These are phyloP conservation scores for Coemansia sp. DNA, from an alignment of 192 early-diverging fungal species.

Conservation along the genomic window DNA sequence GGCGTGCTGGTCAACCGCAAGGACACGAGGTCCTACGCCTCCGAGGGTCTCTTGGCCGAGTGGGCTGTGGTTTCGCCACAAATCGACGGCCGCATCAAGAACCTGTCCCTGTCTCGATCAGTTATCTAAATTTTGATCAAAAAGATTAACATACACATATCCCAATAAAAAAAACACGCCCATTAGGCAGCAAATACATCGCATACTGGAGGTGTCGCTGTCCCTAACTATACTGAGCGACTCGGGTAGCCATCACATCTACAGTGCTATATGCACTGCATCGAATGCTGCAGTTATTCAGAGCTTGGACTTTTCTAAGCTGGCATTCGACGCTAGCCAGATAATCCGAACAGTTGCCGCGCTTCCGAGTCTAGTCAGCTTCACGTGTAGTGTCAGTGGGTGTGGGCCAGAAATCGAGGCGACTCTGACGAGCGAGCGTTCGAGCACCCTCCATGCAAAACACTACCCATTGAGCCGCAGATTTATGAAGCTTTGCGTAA, in stretches of 20 bases:
- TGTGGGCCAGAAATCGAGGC: background rate
- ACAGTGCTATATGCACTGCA: background rate
- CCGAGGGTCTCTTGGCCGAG: conserved; percentile 51
- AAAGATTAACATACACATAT: too few species aligned
- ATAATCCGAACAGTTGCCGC: background rate
- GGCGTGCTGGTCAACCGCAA: conserved; percentile 46
- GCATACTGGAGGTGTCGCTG: background rate
- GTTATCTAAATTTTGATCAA: too few species aligned
- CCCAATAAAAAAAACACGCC: too few species aligned
- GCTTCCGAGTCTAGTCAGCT: background rate
- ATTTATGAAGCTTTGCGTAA: background rate
- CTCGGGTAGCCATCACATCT: background rate
- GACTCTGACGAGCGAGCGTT: background rate
- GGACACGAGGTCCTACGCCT: conserved; percentile 22
- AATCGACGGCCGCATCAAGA: conserved; percentile 60
- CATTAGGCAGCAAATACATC: background rate
- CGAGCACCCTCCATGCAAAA: background rate
- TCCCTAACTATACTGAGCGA: background rate
- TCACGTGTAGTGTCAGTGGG: background rate
- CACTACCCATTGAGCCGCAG: background rate
- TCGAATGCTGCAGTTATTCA: background rate
- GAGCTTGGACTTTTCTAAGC: background rate
- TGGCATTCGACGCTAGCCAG: background rate
- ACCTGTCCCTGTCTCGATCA: too few species aligned
- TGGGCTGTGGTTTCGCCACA: conserved; percentile 63